Evolutionary conservation across 495 filamentous ascomycete species (phyloP).

Genomic region (Schizothecium vesticola): DNA sequence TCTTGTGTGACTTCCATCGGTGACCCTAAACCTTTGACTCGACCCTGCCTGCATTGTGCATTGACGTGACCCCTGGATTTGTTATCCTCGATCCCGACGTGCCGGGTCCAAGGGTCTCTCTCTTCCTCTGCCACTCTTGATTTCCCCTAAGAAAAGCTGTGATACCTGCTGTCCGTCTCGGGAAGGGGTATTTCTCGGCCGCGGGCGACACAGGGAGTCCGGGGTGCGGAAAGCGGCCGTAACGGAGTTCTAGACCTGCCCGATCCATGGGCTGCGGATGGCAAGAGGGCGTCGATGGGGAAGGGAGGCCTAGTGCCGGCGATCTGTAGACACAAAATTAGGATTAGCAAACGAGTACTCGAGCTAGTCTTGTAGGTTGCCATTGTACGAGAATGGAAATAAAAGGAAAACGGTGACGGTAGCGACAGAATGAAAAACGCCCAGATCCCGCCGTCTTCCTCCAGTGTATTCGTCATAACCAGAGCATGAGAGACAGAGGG

Average conservation of each 20-base stretch:
- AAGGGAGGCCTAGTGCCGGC: not conserved
- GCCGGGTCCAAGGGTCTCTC: not conserved
- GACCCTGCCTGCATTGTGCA: not conserved
- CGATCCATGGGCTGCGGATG: not conserved
- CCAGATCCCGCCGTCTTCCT: not conserved
- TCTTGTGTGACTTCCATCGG: not conserved
- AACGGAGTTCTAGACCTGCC: not conserved
- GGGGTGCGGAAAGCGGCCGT: not conserved
- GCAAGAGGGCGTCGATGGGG: not conserved
- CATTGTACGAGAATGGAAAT: not conserved
- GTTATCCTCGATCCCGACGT: not conserved
- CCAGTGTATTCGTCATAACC: constrained; percentile 11
- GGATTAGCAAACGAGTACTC: not conserved
- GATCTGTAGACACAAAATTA: not conserved
- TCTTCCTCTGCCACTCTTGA: not conserved
- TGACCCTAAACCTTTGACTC: not conserved
- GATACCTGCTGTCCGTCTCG: not conserved
- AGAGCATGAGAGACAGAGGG: constrained; percentile 10
- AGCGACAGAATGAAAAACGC: not conserved
- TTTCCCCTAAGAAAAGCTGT: not conserved
- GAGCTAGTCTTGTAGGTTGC: not conserved
- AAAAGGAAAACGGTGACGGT: not conserved
- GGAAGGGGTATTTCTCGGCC: not conserved
- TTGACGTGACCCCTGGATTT: not conserved
- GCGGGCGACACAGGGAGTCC: not conserved